These are phyloP conservation scores for Astragalus membranaceus DNA, from an alignment of 306 rosid species.

Conservation along the genomic window DNA sequence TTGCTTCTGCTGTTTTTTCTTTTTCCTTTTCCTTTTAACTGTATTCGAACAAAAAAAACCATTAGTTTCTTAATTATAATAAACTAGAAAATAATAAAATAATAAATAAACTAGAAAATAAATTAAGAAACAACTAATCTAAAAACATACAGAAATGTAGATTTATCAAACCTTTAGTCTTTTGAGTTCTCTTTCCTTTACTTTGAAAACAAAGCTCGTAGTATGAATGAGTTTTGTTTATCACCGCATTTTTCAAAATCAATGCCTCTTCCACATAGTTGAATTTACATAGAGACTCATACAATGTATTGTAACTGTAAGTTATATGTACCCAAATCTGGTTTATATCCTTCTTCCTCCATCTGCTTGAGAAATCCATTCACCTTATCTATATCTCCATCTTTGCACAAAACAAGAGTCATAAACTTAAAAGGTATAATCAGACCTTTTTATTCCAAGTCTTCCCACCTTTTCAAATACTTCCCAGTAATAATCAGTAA, in stretches of 20 bases:
- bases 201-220: constrained; percentile 34
- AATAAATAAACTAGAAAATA: no score
- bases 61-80: no score
- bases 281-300: constrained; percentile 51
- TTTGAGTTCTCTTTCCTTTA: constrained; percentile 30
- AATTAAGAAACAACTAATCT: no score
- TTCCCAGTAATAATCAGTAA: constrained; percentile 59
- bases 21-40: no score
- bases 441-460: constrained; percentile 68
- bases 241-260: constrained; percentile 47
- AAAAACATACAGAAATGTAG: no score
- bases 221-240: constrained; percentile 36
- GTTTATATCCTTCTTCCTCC: constrained; percentile 92
- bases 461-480: constrained; percentile 81
- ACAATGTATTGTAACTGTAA: constrained; percentile 46
- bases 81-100: no score
- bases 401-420: constrained; percentile 64
- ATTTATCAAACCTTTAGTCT: no score
- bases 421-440: constrained; percentile 66
- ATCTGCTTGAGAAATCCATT: constrained; percentile 69
- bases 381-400: constrained; percentile 62
- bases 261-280: constrained; percentile 49
- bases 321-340: constrained; percentile 71
- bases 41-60: no score
- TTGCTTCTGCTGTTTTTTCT: no score